Evolutionary conservation across 192 early-diverging fungal species (phyloP).

Genomic region (Backusella tuberculispora): DNA sequence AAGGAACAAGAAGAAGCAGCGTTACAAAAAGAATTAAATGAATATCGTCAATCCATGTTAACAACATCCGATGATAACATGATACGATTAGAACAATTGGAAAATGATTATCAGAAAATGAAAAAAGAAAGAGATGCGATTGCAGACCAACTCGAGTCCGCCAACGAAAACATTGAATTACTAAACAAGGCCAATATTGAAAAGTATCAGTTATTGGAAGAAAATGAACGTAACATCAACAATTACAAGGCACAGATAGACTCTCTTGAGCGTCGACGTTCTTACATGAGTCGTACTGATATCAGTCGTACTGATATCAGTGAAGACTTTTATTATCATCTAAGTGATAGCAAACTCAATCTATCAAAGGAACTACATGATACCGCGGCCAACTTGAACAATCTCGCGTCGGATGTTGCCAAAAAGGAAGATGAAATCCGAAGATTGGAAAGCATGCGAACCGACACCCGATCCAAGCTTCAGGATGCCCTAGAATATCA

Average conservation of each 20-base stretch:
- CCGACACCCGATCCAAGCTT: background rate
- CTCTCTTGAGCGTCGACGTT: background rate
- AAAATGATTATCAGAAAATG: too few species aligned
- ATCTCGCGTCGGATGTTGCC: background rate
- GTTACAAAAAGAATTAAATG: background rate
- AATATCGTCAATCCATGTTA: too few species aligned
- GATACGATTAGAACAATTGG: background rate
- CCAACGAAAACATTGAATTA: background rate
- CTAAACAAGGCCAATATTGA: background rate
- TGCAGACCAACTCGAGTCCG: background rate
- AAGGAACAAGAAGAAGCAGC: background rate
- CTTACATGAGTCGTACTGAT: background rate
- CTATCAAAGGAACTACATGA: background rate
- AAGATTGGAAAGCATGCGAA: background rate
- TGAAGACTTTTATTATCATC: background rate
- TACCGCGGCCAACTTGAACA: background rate
- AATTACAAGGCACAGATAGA: background rate
- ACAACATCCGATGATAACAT: background rate
- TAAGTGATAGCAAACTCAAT: background rate
- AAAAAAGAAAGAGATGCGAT: too few species aligned
- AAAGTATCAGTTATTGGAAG: background rate
- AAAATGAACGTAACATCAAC: background rate
- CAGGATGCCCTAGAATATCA: background rate
- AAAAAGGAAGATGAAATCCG: constrained; percentile 12
- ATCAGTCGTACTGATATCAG: background rate